Evolutionary conservation across 768 basidiomycete species (phyloP).

Genomic region (Mycena floridula): DNA sequence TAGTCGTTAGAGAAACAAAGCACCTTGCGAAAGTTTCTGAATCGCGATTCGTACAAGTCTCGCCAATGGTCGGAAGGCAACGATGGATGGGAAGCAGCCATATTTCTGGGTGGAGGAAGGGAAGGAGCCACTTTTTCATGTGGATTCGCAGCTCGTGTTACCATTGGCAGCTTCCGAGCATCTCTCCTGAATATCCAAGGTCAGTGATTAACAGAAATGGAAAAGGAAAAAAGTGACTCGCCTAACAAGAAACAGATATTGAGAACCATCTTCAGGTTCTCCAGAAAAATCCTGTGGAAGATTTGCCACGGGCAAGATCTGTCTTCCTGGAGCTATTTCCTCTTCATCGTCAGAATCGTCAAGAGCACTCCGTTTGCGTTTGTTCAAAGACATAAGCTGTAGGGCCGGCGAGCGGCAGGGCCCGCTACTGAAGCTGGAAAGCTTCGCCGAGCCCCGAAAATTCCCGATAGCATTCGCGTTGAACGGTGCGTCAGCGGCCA

Average conservation of each 20-base stretch:
- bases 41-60: constrained; percentile 45
- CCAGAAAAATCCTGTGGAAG: constrained; percentile 64
- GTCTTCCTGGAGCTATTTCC: constrained; percentile 55
- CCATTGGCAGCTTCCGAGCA: constrained; percentile 55
- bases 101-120: constrained; percentile 14
- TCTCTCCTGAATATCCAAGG: constrained; percentile 48
- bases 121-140: constrained; percentile 39
- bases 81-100: constrained; percentile 20
- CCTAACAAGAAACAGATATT: constrained; percentile 82
- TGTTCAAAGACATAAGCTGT: constrained; percentile 21
- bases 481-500: no score
- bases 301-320: constrained; percentile 77
- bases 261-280: constrained; percentile 64
- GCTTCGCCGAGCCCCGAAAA: no score
- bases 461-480: no score
- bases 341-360: constrained; percentile 49
- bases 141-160: constrained; percentile 64
- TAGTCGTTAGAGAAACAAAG: not conserved
- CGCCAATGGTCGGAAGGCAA: constrained; percentile 71
- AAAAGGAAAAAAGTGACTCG: constrained; percentile 24
- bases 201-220: no score
- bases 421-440: no score
- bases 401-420: no score
- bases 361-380: constrained; percentile 61
- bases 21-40: constrained; percentile 64